Evolutionary conservation across 352 stramenopile species (phyloP), one percentile per base, ranked within the genome.

Genomic region (Achlya hypogyna): DNA sequence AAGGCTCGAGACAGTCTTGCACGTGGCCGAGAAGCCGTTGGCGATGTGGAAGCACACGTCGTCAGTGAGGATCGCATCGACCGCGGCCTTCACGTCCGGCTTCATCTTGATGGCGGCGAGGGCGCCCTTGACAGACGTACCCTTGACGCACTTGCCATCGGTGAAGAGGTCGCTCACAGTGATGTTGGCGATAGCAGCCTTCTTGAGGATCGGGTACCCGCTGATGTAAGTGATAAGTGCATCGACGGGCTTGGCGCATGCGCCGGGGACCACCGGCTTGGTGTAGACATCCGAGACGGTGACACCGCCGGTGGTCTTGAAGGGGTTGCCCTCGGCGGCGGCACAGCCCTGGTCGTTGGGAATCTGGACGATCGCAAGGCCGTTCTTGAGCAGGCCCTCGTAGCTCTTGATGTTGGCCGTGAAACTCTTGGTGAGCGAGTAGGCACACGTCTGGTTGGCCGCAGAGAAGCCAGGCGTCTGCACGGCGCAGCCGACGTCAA

Each of bases 331-430:
- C 0, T 43, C 70, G 43, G 83, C 75, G 4, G 75, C 72, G n/a
- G 71, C 69, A 71, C 78, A 88, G 42, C 77, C 79, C 52, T 78
- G 72, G 31, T 76, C 65, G 29, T 78, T 84, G 1, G 79, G 74
- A 40, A 88, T 74, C 43, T 84, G 72, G 2, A 68, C 25, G 5
- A 78, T 45, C 12, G 65, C 42, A 1, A 71, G 14, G n/a, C 27
- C 22, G 47, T 29, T 27, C 25, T 38, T 56, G 62, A 75, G 49
- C 23, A 73, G 53, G 0, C 60, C 35, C 12, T 70, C 42, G 5
- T 70, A 27, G 1, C 51, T 32, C 25, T 56, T 28, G 0, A 65
- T 9, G 9, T 68, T 47, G 35, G 66, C 67, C 18, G 28, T 45
- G 29, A 86, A 75, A 4, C 75, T 71, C 6, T 69, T 43, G 29